Conservation (phyloP, 345 rosid species). For the Salix dunnii region DNA sequence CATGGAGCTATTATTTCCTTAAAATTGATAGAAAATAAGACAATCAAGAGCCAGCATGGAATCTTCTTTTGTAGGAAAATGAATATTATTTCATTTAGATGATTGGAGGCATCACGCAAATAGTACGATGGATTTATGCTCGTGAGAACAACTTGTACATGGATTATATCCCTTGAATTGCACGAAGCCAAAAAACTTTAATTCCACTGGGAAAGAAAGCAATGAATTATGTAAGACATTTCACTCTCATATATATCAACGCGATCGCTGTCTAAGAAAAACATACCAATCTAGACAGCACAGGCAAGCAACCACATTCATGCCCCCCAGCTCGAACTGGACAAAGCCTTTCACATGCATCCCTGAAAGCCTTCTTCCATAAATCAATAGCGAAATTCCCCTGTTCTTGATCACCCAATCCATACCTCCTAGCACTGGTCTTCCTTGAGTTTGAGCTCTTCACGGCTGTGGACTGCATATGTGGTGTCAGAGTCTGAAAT, state of each 20-base stretch:
- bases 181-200: not conserved
- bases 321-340: slow-evolving; percentile 79
- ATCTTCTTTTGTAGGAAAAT: not conserved
- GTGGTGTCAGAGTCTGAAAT: slow-evolving; percentile 74
- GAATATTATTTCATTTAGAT: not conserved
- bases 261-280: not conserved
- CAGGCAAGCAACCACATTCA: slow-evolving; percentile 84
- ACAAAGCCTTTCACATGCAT: slow-evolving; percentile 87
- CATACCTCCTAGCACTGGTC: slow-evolving; percentile 41
- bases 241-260: not conserved
- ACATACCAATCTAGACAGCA: slow-evolving; percentile 74
- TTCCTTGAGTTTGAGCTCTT: slow-evolving; percentile 62
- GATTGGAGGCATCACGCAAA: not conserved
- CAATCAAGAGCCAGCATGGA: not conserved
- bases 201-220: not conserved
- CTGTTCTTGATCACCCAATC: slow-evolving; percentile 59
- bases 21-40: not conserved
- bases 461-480: slow-evolving; percentile 71
- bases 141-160: not conserved
- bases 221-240: not conserved
- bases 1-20: not conserved
- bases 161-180: not conserved
- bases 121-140: not conserved
- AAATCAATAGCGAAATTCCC: slow-evolving; percentile 68
- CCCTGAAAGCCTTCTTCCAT: slow-evolving; percentile 90